phyloP scores from a whole-genome alignment of 202 grass and related monocot species.

The Brachypodium distachyon region DNA sequence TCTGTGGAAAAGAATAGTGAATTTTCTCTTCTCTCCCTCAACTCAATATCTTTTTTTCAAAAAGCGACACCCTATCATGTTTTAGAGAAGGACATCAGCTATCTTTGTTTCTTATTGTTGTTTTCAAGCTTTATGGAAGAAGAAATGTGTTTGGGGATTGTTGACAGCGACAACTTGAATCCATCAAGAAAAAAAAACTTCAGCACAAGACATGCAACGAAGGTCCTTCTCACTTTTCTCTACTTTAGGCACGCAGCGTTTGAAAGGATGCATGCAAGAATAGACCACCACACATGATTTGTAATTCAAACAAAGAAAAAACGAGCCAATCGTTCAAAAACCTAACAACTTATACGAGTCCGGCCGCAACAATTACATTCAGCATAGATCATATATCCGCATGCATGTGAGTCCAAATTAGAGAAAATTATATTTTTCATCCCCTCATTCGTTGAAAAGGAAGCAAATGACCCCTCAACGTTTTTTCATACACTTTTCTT shows the following conservation, averaged over 20 bases:
- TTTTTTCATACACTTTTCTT: too few relatives aligned
- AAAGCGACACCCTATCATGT: slow-evolving; percentile 9
- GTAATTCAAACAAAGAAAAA: background rate
- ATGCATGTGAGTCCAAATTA: too few relatives aligned
- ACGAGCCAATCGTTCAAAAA: too few relatives aligned
- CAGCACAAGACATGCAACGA: background rate
- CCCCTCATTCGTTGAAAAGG: too few relatives aligned
- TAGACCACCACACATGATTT: background rate
- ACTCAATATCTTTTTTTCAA: background rate
- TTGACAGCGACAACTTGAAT: slow-evolving; percentile 6
- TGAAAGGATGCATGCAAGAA: background rate
- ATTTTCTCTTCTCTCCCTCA: background rate
- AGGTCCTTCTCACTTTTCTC: background rate
- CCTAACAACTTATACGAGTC: too few relatives aligned
- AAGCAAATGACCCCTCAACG: too few relatives aligned
- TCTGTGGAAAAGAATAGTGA: background rate
- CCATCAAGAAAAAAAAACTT: background rate
- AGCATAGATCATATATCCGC: too few relatives aligned
- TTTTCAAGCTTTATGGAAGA: slow-evolving; percentile 18
- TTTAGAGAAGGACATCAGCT: background rate
- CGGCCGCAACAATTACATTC: too few relatives aligned
- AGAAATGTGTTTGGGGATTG: slow-evolving; percentile 4
- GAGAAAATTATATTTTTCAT: too few relatives aligned
- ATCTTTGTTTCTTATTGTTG: background rate
- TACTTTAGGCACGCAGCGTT: background rate